phyloP scores from a whole-genome alignment of 768 basidiomycete genomes.

The Hericium coralloides region DNA sequence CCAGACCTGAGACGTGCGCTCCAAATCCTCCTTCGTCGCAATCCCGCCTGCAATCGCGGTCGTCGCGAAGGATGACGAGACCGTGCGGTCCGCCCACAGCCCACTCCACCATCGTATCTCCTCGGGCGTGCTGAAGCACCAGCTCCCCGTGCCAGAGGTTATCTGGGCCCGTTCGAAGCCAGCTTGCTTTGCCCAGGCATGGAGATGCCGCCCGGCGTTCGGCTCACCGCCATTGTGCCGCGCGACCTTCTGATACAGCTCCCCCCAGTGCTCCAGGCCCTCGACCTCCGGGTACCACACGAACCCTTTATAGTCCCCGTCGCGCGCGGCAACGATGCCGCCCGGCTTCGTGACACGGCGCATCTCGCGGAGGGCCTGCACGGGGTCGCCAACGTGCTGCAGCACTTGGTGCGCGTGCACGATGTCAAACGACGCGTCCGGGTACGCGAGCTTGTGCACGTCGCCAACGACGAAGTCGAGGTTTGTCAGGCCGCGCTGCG shows the following conservation, averaged over 20 bases:
- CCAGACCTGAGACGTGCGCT: background rate
- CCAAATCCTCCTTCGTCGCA: conserved; percentile 17
- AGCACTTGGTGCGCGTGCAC: conserved; percentile 43
- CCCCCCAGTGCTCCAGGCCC: conserved; percentile 22
- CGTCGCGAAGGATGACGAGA: conserved; percentile 25
- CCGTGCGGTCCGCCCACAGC: conserved; percentile 30
- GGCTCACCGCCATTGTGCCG: conserved; percentile 30
- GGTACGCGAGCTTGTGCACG: conserved; percentile 25
- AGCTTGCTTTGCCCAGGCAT: conserved; percentile 29
- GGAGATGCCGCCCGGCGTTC: conserved; percentile 28
- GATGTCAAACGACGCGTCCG: conserved; percentile 38
- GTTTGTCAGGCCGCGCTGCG: conserved; percentile 24
- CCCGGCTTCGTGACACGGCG: conserved; percentile 35
- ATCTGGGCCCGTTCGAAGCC: conserved; percentile 25
- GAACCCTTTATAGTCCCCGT: conserved; percentile 28
- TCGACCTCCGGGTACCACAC: conserved; percentile 28
- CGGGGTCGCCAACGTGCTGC: conserved; percentile 35
- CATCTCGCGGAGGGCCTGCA: conserved; percentile 37
- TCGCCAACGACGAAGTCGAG: conserved; percentile 32
- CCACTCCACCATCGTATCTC: conserved; percentile 31
- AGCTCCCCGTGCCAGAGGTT: conserved; percentile 22
- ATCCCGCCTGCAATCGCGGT: conserved; percentile 22
- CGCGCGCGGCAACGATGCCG: conserved; percentile 37
- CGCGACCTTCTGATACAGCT: conserved; percentile 24
- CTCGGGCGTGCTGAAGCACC: conserved; percentile 28